phyloP scores from a whole-genome alignment of 2,329 filamentous ascomycete genomes.

The Aspergillus eucalypticola region DNA sequence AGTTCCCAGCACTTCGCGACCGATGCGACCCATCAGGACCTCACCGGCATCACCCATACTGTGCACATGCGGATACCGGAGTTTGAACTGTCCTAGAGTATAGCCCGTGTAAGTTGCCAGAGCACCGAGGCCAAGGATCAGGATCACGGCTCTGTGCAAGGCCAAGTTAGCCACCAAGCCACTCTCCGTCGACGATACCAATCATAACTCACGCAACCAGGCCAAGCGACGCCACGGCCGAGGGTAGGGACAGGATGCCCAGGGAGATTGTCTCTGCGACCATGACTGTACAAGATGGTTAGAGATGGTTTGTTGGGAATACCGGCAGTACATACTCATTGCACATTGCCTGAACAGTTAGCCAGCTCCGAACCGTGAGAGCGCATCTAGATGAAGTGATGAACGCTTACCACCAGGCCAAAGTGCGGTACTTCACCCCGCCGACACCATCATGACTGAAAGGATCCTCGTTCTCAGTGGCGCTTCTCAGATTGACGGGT shows the following conservation, averaged over 20 bases:
- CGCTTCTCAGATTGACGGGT: neutral
- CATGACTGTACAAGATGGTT: conserved; percentile 46
- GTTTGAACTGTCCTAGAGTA: conserved; percentile 60
- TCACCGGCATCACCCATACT: conserved; percentile 69
- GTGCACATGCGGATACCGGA: conserved; percentile 58
- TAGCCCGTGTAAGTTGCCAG: conserved; percentile 62
- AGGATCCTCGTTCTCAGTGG: conserved; percentile 25
- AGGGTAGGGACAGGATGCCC: conserved; percentile 58
- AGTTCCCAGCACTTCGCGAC: conserved; percentile 62
- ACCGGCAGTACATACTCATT: conserved; percentile 29
- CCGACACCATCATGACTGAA: conserved; percentile 41
- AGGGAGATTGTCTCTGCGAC: conserved; percentile 61
- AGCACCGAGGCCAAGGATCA: conserved; percentile 55
- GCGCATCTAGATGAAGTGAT: neutral
- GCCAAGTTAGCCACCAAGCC: conserved; percentile 1
- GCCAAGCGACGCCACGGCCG: conserved; percentile 54
- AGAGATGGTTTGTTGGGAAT: neutral
- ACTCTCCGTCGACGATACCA: neutral
- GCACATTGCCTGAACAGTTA: conserved; percentile 28
- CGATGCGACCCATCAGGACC: conserved; percentile 62
- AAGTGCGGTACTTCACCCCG: conserved; percentile 53
- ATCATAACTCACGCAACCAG: conserved; percentile 47
- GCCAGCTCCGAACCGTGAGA: neutral
- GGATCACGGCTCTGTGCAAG: conserved; percentile 48
- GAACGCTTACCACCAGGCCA: conserved; percentile 43